These are phyloP conservation scores for Chaetomium sp. DNA, from an alignment of 2,329 filamentous ascomycete genomes.

Conservation along the genomic window DNA sequence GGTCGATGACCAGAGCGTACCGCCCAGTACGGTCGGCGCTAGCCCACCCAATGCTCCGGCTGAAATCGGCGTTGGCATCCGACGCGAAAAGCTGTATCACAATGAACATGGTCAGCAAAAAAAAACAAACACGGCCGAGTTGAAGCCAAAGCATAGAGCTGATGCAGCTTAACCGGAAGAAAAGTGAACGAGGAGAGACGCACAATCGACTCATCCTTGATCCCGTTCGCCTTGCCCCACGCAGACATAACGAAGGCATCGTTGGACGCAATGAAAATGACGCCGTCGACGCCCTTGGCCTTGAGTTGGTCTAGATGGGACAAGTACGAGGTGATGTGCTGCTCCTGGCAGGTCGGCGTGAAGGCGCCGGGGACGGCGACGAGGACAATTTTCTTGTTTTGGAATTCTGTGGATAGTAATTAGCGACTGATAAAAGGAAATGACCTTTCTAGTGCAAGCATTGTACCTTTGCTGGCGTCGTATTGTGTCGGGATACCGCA, in stretches of 20 bases:
- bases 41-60: slow-evolving; percentile 71
- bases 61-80: slow-evolving; percentile 64
- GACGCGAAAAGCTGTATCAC: slow-evolving; percentile 61
- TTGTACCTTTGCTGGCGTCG: slow-evolving; percentile 65
- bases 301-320: slow-evolving; percentile 63
- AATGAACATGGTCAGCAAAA: background rate
- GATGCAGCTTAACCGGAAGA: background rate
- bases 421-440: background rate
- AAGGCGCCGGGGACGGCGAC: slow-evolving; percentile 64
- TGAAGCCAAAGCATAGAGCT: background rate
- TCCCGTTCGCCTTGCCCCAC: slow-evolving; percentile 81
- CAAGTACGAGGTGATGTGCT: slow-evolving; percentile 77
- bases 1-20: slow-evolving; percentile 74
- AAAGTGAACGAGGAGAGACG: slow-evolving; percentile 22
- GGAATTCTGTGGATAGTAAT: slow-evolving; percentile 39
- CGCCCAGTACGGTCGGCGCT: slow-evolving; percentile 67
- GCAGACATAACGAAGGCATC: slow-evolving; percentile 83
- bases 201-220: slow-evolving; percentile 61
- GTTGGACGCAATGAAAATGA: slow-evolving; percentile 78
- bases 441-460: background rate
- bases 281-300: slow-evolving; percentile 73
- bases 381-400: slow-evolving; percentile 50
- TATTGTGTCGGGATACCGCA: slow-evolving; percentile 76
- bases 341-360: slow-evolving; percentile 77
- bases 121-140: background rate